Conservation (phyloP, 495 filamentous ascomycete genomes). For the Neurospora sp. region DNA sequence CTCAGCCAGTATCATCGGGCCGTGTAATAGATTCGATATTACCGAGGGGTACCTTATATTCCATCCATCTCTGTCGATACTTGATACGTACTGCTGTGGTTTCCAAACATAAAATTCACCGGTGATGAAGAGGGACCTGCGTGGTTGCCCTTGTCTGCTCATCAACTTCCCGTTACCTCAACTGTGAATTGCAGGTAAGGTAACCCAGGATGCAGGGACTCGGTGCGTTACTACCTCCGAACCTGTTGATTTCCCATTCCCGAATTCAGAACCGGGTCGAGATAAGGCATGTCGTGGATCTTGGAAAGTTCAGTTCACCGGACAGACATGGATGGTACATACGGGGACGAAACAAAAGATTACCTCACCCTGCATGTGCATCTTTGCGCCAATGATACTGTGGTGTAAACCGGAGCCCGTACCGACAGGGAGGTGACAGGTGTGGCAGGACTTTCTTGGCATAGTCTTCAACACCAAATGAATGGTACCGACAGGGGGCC, state of each 20-base stretch:
- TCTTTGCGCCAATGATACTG: background rate
- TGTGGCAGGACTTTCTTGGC: too few species aligned
- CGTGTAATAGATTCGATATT: background rate
- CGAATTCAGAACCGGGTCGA: background rate
- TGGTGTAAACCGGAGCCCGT: too few species aligned
- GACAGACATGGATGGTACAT: background rate
- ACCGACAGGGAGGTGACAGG: too few species aligned
- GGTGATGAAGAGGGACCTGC: background rate
- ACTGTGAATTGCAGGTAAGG: conserved; percentile 17
- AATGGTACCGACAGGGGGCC: too few species aligned
- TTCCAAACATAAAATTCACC: background rate
- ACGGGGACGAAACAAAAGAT: background rate
- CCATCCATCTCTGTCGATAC: background rate
- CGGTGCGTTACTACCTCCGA: background rate
- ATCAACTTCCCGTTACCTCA: conserved; percentile 11
- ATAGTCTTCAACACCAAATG: too few species aligned
- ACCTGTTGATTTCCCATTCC: background rate
- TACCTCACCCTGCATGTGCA: background rate
- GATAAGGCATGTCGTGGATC: background rate
- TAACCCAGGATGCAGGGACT: background rate
- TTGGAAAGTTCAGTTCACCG: background rate
- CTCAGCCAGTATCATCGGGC: background rate
- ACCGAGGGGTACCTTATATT: background rate
- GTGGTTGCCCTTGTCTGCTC: conserved; percentile 5
- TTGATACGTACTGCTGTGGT: background rate